These are phyloP conservation scores for Cladosporium halotolerans DNA, from an alignment of 2,329 filamentous ascomycete species.

Conservation along the genomic window DNA sequence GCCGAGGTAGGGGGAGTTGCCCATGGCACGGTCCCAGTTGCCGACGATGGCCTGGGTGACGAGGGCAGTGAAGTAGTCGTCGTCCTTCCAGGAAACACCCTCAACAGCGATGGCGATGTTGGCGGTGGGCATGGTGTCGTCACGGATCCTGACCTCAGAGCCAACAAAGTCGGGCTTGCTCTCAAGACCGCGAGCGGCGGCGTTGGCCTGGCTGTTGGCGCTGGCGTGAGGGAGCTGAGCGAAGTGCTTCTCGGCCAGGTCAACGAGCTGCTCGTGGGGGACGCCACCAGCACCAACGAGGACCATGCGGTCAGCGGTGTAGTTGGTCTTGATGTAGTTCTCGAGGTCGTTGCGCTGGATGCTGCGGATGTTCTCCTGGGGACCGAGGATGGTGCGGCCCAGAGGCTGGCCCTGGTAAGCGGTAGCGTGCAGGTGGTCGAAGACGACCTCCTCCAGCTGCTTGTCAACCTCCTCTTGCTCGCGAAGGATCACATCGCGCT, in stretches of 20 bases:
- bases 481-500: conserved; percentile 96
- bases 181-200: conserved; percentile 68
- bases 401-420: conserved; percentile 95
- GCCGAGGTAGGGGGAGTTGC: conserved; percentile 92
- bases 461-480: conserved; percentile 99
- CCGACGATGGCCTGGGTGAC: conserved; percentile 98
- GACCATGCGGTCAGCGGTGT: conserved; percentile 99
- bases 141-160: conserved; percentile 89
- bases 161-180: conserved; percentile 90
- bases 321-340: conserved; percentile 99
- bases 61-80: conserved; percentile 97
- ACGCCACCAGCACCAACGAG: conserved; percentile 92
- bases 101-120: conserved; percentile 98
- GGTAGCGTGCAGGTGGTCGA: conserved; percentile 97
- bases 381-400: conserved; percentile 94
- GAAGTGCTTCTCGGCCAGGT: conserved; percentile 96
- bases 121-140: conserved; percentile 91
- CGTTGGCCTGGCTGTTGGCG: conserved; percentile 66
- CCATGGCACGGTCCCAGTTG: conserved; percentile 99
- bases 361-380: conserved; percentile 95
- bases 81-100: conserved; percentile 98
- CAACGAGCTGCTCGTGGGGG: conserved; percentile 87
- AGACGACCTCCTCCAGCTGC: conserved; percentile 98
- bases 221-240: conserved; percentile 67
- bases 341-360: conserved; percentile 86